Percentiles rank a stretch among this genome's conserved stretches.
Evolutionary conservation across 768 basidiomycete genomes (phyloP).

Genomic region (Cystobasidium onofrii): DNA sequence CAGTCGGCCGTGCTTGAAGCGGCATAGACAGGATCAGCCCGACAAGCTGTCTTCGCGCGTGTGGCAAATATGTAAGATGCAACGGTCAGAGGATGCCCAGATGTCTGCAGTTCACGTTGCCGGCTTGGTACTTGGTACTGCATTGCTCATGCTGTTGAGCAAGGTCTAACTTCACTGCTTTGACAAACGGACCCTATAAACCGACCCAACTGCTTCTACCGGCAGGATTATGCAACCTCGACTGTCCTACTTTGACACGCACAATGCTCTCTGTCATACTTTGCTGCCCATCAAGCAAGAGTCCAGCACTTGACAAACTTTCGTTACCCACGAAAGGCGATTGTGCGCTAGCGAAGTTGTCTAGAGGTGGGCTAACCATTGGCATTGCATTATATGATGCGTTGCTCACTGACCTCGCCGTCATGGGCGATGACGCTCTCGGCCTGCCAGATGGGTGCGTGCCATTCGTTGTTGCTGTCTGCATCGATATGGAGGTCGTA

Average conservation of each 20-base stretch:
- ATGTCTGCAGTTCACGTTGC: too few relatives aligned
- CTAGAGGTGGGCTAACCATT: constrained; percentile 16
- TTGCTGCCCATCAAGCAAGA: constrained; percentile 55
- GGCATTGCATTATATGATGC: constrained; percentile 30
- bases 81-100: too few relatives aligned
- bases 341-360: constrained; percentile 19
- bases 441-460: neutral
- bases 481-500: constrained; percentile 43
- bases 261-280: constrained; percentile 34
- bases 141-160: too few relatives aligned
- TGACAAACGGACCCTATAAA: constrained; percentile 47
- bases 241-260: constrained; percentile 81
- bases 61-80: neutral
- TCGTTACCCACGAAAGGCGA: constrained; percentile 33
- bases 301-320: constrained; percentile 7
- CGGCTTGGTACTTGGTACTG: too few relatives aligned
- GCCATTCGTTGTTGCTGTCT: constrained; percentile 15
- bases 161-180: too few relatives aligned
- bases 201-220: constrained; percentile 93
- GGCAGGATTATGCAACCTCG: constrained; percentile 78
- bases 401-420: constrained; percentile 10
- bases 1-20: neutral
- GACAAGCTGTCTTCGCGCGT: too few relatives aligned
- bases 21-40: neutral
- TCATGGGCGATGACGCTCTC: neutral